phyloP scores from a whole-genome alignment of 2,329 filamentous ascomycete species.

The Exophiala alcalophila region DNA sequence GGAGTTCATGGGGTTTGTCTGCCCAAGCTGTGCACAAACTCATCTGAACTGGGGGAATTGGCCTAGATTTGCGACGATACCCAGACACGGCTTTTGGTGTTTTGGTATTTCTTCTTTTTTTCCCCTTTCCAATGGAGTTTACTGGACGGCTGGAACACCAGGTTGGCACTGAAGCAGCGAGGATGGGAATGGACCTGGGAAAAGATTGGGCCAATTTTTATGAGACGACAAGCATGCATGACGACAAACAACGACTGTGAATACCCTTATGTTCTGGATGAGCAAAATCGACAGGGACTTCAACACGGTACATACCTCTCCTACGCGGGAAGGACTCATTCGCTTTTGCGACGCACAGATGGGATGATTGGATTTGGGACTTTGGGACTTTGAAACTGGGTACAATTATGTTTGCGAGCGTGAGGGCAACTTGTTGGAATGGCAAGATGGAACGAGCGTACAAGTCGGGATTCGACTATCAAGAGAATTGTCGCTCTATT shows the following conservation, averaged over 20 bases:
- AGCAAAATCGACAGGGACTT: too few relatives aligned
- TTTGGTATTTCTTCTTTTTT: constrained; percentile 3
- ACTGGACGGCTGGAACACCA: neutral
- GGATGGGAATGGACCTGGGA: neutral
- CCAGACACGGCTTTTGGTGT: constrained; percentile 3
- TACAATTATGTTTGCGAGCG: too few relatives aligned
- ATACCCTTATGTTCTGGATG: constrained; percentile 18
- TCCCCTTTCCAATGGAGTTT: constrained; percentile 2
- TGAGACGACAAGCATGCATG: constrained; percentile 11
- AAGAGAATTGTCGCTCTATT: too few relatives aligned
- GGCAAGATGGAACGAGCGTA: too few relatives aligned
- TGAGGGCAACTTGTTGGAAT: too few relatives aligned
- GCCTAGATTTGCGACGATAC: constrained; percentile 6
- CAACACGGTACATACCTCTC: too few relatives aligned
- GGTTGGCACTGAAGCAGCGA: constrained; percentile 1
- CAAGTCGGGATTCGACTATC: too few relatives aligned
- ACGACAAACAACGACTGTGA: constrained; percentile 21
- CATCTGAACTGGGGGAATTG: neutral
- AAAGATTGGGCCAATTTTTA: constrained; percentile 14
- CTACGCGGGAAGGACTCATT: too few relatives aligned
- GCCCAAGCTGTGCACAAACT: neutral
- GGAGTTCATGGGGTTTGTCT: neutral
- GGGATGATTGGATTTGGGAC: too few relatives aligned
- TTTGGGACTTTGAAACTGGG: too few relatives aligned
- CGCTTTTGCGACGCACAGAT: too few relatives aligned